Percentiles rank a stretch among this genome's conserved stretches.
These are phyloP conservation scores for Aspergillus ochraceus DNA, from an alignment of 2,329 filamentous ascomycete species.

Conservation along the genomic window DNA sequence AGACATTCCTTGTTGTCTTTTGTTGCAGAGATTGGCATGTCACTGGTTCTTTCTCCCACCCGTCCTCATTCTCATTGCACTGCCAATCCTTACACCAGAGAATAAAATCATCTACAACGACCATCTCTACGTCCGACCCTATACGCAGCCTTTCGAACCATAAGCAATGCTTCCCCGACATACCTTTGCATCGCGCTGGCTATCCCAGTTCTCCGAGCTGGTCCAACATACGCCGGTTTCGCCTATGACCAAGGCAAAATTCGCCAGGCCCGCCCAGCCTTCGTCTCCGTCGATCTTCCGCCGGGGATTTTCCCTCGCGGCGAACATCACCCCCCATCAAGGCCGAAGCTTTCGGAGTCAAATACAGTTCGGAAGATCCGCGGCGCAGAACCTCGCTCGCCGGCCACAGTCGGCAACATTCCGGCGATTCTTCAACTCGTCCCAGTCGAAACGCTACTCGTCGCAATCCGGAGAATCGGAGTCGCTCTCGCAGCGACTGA, in stretches of 20 bases:
- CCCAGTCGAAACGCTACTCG: conserved; percentile 17
- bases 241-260: conserved; percentile 6
- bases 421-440: conserved; percentile 28
- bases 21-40: too few relatives aligned
- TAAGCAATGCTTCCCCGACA: conserved; percentile 12
- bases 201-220: conserved; percentile 19
- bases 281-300: background rate
- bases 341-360: conserved; percentile 1
- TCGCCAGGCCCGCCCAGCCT: background rate
- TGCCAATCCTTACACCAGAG: background rate
- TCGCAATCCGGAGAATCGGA: conserved; percentile 32
- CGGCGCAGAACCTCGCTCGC: background rate
- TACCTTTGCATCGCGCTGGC: conserved; percentile 21
- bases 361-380: background rate
- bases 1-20: too few relatives aligned
- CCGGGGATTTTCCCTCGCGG: conserved; percentile 6
- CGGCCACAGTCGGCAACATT: background rate
- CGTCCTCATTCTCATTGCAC: too few relatives aligned
- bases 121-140: too few relatives aligned
- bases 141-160: background rate
- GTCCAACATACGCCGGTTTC: conserved; percentile 7
- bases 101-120: background rate
- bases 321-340: background rate
- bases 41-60: too few relatives aligned
- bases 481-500: conserved; percentile 70